These are phyloP conservation scores for Platanus orientalis DNA, from an alignment of 164 flowering plant species.

Conservation along the genomic window DNA sequence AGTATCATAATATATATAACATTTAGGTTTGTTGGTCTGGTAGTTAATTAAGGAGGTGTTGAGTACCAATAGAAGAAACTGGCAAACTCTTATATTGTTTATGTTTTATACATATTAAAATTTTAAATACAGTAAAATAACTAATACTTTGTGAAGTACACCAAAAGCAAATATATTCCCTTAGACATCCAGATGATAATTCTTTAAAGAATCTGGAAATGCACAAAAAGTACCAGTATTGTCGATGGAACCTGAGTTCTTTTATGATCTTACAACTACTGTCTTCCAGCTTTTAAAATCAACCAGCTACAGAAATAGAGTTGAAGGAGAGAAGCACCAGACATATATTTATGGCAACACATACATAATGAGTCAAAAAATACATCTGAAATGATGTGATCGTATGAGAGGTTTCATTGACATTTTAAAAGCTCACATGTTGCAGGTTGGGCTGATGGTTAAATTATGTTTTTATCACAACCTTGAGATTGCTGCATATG, in stretches of 20 bases:
- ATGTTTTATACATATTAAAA: no score
- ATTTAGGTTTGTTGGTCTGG: no score
- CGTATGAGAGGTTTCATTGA: not conserved
- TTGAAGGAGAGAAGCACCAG: not conserved
- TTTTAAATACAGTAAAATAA: no score
- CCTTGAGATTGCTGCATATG: not conserved
- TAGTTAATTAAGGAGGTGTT: no score
- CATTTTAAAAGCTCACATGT: not conserved
- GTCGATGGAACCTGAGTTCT: conserved; percentile 52
- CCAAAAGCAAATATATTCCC: conserved; percentile 80
- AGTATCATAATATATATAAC: no score
- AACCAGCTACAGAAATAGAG: conserved; percentile 54
- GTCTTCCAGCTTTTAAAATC: conserved; percentile 94
- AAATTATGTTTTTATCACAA: not conserved
- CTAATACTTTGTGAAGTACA: no score
- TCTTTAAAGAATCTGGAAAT: conserved; percentile 60
- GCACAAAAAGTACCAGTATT: conserved; percentile 47
- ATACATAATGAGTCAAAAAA: not conserved
- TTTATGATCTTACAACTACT: conserved; percentile 67
- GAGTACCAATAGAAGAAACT: no score
- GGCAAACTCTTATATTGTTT: no score
- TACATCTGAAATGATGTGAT: not conserved
- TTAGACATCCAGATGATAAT: conserved; percentile 55
- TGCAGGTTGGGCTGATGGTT: not conserved
- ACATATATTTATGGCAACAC: not conserved